phyloP scores from a whole-genome alignment of 192 early-diverging fungal species.

The Allomyces macrogynus region DNA sequence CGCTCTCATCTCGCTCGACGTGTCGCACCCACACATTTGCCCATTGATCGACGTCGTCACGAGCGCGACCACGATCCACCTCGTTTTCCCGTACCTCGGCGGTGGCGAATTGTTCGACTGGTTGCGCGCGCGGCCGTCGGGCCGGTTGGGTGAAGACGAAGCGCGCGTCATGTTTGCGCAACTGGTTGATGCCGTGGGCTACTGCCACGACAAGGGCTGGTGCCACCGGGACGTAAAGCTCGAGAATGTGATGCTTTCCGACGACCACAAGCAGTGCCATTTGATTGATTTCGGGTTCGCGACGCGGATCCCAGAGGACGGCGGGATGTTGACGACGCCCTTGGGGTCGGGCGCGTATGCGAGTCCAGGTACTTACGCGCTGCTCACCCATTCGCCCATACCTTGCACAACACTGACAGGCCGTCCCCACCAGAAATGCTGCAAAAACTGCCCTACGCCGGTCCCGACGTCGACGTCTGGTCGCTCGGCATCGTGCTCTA shows the following conservation, averaged over 20 bases:
- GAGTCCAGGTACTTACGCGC: neutral
- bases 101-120: neutral
- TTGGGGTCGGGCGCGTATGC: neutral
- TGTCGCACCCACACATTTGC: too few species aligned
- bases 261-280: too few species aligned
- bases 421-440: neutral
- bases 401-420: too few species aligned
- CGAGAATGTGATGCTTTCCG: neutral
- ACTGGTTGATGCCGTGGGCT: conserved; percentile 46
- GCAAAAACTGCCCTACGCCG: conserved; percentile 32
- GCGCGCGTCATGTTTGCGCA: conserved; percentile 46
- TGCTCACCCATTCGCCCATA: too few species aligned
- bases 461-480: conserved; percentile 93
- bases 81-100: neutral
- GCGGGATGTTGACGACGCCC: too few species aligned
- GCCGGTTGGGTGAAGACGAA: conserved; percentile 20
- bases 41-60: neutral
- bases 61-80: neutral
- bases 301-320: too few species aligned
- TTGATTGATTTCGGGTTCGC: neutral
- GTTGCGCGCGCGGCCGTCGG: neutral
- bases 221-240: neutral
- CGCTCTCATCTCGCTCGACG: too few species aligned
- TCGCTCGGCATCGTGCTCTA: conserved; percentile 84
- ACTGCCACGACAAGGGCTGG: conserved; percentile 35